Percentiles rank a stretch among this genome's conserved stretches.
Evolutionary conservation across 1,284 basidiomycete species (phyloP).

Genomic region (Vanrija sp.): DNA sequence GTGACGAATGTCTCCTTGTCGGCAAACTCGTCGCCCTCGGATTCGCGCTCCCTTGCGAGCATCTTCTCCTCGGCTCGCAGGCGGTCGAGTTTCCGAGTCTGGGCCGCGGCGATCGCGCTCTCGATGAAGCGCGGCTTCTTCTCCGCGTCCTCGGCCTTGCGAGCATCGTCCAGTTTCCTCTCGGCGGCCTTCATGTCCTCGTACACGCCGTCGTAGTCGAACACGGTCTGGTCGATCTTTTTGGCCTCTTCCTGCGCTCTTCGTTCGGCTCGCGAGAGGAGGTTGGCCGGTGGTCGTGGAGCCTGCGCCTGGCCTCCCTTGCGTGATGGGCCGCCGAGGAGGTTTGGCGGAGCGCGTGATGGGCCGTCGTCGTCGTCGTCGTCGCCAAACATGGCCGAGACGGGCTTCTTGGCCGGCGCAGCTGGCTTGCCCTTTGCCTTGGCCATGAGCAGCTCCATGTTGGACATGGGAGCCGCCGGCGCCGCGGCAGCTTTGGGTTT

Average conservation of each 20-base stretch:
- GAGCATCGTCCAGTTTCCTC: slow-evolving; percentile 62
- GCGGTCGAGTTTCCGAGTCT: slow-evolving; percentile 80
- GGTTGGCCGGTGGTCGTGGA: slow-evolving; percentile 12
- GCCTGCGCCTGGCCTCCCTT: not conserved
- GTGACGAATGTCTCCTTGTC: slow-evolving; percentile 98
- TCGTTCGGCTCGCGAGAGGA: slow-evolving; percentile 35
- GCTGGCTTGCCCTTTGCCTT: slow-evolving; percentile 22
- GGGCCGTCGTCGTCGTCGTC: slow-evolving; percentile 37
- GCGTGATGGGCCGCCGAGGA: not conserved
- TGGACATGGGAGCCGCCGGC: slow-evolving; percentile 21
- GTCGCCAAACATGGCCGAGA: slow-evolving; percentile 24
- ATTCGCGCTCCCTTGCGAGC: slow-evolving; percentile 86
- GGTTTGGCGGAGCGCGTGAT: not conserved
- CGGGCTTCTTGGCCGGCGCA: slow-evolving; percentile 4
- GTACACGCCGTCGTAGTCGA: slow-evolving; percentile 94
- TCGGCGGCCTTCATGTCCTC: slow-evolving; percentile 91
- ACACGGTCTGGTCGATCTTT: slow-evolving; percentile 76
- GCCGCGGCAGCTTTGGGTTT: not conserved
- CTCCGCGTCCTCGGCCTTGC: slow-evolving; percentile 66
- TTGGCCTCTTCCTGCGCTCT: slow-evolving; percentile 62
- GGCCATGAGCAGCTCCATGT: slow-evolving; percentile 40
- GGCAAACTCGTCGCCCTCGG: slow-evolving; percentile 87
- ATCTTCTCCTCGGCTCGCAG: slow-evolving; percentile 97
- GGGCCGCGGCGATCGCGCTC: slow-evolving; percentile 74
- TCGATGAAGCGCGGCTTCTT: slow-evolving; percentile 93